Percentiles rank a stretch among this genome's conserved stretches.
Conservation (phyloP, 805 yeast species). For the Teunomyces gatunensis region DNA sequence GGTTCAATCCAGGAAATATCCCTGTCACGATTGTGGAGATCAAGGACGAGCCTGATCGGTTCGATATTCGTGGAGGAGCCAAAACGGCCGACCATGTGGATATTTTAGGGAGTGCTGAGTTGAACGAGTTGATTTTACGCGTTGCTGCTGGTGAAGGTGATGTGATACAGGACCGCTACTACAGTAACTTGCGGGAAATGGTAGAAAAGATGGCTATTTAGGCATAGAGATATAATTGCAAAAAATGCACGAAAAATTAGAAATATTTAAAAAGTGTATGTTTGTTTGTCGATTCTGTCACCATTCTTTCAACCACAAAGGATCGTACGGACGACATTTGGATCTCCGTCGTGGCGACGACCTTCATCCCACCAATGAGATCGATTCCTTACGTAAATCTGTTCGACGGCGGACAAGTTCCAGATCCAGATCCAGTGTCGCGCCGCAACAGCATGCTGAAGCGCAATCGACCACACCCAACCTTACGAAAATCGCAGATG, state of each 20-base stretch:
- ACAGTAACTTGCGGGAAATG: conserved; percentile 62
- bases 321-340: conserved; percentile 59
- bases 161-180: conserved; percentile 54
- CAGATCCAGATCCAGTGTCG: not conserved
- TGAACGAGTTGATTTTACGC: conserved; percentile 79
- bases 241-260: not conserved
- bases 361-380: conserved; percentile 49
- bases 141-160: conserved; percentile 84
- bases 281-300: conserved; percentile 50
- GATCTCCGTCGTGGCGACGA: conserved; percentile 54
- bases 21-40: conserved; percentile 83
- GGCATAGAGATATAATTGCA: not conserved
- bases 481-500: conserved; percentile 29
- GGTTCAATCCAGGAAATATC: conserved; percentile 76
- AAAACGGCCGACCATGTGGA: conserved; percentile 98
- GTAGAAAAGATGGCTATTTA: conserved; percentile 53
- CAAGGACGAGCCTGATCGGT: conserved; percentile 87
- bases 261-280: not conserved
- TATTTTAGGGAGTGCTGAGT: conserved; percentile 86
- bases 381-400: conserved; percentile 24
- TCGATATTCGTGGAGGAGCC: conserved; percentile 96
- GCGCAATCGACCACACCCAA: not conserved
- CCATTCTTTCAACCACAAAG: conserved; percentile 52
- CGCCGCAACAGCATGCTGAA: not conserved
- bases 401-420: not conserved